These are phyloP conservation scores for Talaromyces trachyspermus DNA, from an alignment of 495 filamentous ascomycete species.

Conservation along the genomic window DNA sequence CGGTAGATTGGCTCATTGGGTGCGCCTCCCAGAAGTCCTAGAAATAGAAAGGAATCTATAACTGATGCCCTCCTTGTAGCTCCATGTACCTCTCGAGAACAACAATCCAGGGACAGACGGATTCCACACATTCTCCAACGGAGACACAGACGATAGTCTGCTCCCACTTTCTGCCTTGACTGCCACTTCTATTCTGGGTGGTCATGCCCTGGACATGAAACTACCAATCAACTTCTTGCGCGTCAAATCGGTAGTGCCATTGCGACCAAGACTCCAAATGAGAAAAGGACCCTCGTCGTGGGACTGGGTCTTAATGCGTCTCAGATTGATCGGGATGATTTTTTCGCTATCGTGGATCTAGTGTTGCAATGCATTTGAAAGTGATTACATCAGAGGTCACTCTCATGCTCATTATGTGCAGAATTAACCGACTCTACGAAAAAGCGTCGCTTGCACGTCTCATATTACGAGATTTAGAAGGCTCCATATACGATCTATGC, in stretches of 20 bases:
- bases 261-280: slow-evolving; percentile 60
- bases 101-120: slow-evolving; percentile 50
- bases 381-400: neutral
- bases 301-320: slow-evolving; percentile 69
- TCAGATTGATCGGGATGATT: slow-evolving; percentile 59
- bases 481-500: too few relatives aligned
- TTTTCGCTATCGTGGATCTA: slow-evolving; percentile 77
- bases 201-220: slow-evolving; percentile 70
- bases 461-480: too few relatives aligned
- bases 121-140: slow-evolving; percentile 36
- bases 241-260: slow-evolving; percentile 82
- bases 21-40: slow-evolving; percentile 27
- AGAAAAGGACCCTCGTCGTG: slow-evolving; percentile 71
- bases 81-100: slow-evolving; percentile 78
- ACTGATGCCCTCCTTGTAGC: slow-evolving; percentile 38
- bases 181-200: slow-evolving; percentile 83
- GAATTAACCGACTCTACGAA: too few relatives aligned
- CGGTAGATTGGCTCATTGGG: slow-evolving; percentile 88
- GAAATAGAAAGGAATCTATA: slow-evolving; percentile 4
- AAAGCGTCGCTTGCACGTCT: too few relatives aligned
- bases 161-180: slow-evolving; percentile 77
- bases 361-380: slow-evolving; percentile 57
- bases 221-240: slow-evolving; percentile 77
- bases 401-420: neutral
- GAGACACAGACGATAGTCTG: slow-evolving; percentile 47